A percentile compares a stretch with the other conserved stretches of the same genome.
Conservation (phyloP, 441 rosid genomes). For the Rhodomyrtus psidioides region DNA sequence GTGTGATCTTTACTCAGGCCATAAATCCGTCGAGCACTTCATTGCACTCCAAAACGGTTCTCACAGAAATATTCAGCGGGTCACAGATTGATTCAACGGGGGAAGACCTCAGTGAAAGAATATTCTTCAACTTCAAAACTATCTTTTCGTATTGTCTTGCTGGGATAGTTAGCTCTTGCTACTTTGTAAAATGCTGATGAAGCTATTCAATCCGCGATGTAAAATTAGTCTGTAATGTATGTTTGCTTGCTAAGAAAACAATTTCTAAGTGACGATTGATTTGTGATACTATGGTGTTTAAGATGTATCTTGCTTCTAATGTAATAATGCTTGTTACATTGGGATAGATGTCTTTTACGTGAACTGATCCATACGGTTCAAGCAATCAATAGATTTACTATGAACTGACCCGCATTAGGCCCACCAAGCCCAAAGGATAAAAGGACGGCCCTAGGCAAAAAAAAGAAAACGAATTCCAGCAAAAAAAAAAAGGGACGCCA, state of each 20-base stretch:
- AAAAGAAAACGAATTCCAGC: too few relatives aligned
- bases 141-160: neutral
- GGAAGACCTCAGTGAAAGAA: neutral
- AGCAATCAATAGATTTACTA: neutral
- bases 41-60: neutral
- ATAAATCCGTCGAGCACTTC: conserved; percentile 2
- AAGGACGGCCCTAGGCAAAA: too few relatives aligned
- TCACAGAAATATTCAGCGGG: too few relatives aligned
- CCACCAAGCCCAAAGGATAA: neutral
- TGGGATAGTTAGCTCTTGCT: neutral
- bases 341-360: too few relatives aligned
- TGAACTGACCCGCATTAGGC: neutral
- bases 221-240: too few relatives aligned
- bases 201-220: too few relatives aligned
- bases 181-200: too few relatives aligned
- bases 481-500: too few relatives aligned
- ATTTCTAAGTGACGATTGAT: neutral
- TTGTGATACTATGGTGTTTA: neutral
- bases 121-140: neutral
- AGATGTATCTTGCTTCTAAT: neutral
- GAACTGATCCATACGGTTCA: neutral
- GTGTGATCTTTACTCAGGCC: neutral
- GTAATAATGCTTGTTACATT: neutral
- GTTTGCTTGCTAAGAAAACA: neutral
- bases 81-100: neutral